Conservation (phyloP, 331 rosid species). For the Malus hybrid region DNA sequence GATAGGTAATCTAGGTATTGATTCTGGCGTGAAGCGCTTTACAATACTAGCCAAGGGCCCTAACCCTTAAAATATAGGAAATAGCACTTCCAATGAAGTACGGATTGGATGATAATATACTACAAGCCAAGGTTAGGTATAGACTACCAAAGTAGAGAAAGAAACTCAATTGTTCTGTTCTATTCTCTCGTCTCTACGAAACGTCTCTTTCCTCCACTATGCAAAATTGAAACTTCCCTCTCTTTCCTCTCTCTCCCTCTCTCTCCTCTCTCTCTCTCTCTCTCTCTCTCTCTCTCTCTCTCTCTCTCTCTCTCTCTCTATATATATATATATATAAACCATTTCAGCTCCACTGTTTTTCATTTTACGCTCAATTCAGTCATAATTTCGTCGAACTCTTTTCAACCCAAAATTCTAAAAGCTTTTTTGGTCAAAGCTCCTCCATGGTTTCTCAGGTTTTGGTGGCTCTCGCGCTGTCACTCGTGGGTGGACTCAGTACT, state of each 20-base stretch:
- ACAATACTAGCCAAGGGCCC: neutral
- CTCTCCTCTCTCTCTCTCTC: neutral
- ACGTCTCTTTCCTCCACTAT: constrained; percentile 61
- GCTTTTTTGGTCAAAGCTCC: neutral
- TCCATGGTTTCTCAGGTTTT: constrained; percentile 78
- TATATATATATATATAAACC: neutral
- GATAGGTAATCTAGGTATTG: neutral
- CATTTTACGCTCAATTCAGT: neutral
- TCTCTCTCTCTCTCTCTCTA: neutral
- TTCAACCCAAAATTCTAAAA: neutral
- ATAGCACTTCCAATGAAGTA: neutral
- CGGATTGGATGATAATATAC: neutral
- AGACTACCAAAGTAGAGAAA: neutral
- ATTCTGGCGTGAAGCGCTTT: neutral
- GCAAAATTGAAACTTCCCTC: constrained; percentile 17
- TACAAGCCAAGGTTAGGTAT: constrained; percentile 23
- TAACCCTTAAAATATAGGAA: neutral
- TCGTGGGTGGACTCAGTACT: constrained; percentile 85
- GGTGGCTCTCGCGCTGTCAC: constrained; percentile 92
- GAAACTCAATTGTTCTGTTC: neutral
- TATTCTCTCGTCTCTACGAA: constrained; percentile 29
- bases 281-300: neutral
- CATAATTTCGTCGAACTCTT: neutral
- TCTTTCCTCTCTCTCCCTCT: neutral
- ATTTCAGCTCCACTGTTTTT: neutral